phyloP scores from a whole-genome alignment of 2,329 filamentous ascomycete genomes.

The Epichloe coenophiala region DNA sequence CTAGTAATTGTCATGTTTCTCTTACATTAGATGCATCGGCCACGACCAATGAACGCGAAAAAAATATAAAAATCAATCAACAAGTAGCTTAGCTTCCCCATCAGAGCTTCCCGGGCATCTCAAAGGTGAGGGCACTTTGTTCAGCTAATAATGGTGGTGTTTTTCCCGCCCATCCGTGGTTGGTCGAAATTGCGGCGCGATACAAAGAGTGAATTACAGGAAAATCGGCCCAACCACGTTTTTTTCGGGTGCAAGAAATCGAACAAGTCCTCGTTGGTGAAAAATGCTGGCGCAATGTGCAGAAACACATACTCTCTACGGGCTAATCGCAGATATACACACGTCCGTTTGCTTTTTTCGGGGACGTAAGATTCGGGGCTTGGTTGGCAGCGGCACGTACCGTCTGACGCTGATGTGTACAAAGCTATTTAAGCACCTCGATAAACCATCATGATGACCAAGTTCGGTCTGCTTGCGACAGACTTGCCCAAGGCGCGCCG shows the following conservation, averaged over 20 bases:
- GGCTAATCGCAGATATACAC: conserved; percentile 2
- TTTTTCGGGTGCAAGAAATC: conserved; percentile 17
- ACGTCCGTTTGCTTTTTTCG: not conserved
- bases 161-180: conserved; percentile 12
- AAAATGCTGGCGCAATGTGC: conserved; percentile 9
- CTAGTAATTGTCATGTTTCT: no score
- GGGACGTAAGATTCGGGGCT: no score
- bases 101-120: no score
- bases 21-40: no score
- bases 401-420: conserved; percentile 8
- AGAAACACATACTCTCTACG: no score
- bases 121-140: conserved; percentile 6
- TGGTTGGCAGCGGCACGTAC: conserved; percentile 4
- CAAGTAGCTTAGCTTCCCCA: no score
- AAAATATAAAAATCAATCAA: no score
- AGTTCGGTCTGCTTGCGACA: conserved; percentile 9
- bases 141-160: conserved; percentile 11
- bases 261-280: conserved; percentile 18
- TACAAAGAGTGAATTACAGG: conserved; percentile 21
- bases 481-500: conserved; percentile 8
- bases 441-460: conserved; percentile 8
- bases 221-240: conserved; percentile 20
- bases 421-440: conserved; percentile 7
- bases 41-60: no score
- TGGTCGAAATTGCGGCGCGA: conserved; percentile 10